Percentiles rank a stretch among this genome's conserved stretches.
Conservation (phyloP, 2,329 filamentous ascomycete species). For the Alternaria arborescens region DNA sequence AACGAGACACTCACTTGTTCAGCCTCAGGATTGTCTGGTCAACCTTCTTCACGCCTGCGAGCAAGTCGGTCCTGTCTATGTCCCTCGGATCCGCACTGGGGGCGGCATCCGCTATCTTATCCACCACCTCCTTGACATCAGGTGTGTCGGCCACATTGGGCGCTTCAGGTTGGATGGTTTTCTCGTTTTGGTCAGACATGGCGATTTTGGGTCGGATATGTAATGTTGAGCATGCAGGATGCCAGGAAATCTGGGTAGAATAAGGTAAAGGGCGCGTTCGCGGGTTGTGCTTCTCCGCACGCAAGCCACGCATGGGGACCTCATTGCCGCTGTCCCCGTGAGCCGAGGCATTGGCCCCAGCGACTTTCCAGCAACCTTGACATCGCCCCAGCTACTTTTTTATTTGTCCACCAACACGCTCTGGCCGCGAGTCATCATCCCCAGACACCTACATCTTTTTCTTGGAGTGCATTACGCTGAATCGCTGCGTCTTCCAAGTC, state of each 20-base stretch:
- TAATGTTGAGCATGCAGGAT: constrained; percentile 12
- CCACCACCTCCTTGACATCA: constrained; percentile 36
- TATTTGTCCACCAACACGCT: too few relatives aligned
- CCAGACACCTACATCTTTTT: not conserved
- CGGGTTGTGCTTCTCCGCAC: constrained; percentile 28
- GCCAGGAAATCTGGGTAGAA: constrained; percentile 26
- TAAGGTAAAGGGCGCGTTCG: constrained; percentile 18
- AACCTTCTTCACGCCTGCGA: constrained; percentile 44
- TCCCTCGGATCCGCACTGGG: constrained; percentile 27
- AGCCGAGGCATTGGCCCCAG: constrained; percentile 25
- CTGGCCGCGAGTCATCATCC: not conserved
- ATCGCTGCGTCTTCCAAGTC: not conserved
- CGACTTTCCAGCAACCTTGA: not conserved
- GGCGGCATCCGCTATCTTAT: constrained; percentile 35
- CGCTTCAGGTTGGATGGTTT: constrained; percentile 46
- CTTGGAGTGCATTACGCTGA: not conserved
- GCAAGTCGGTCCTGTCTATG: constrained; percentile 26
- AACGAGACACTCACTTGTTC: constrained; percentile 51
- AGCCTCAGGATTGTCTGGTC: constrained; percentile 54
- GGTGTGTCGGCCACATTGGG: constrained; percentile 25
- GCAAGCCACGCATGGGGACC: constrained; percentile 1
- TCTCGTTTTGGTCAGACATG: constrained; percentile 48
- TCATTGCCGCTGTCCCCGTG: constrained; percentile 10
- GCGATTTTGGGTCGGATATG: constrained; percentile 8
- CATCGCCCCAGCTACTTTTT: too few relatives aligned